Evolutionary conservation across 1,139 yeast genomes (phyloP).

Genomic region (Blastobotrys proliferans): DNA sequence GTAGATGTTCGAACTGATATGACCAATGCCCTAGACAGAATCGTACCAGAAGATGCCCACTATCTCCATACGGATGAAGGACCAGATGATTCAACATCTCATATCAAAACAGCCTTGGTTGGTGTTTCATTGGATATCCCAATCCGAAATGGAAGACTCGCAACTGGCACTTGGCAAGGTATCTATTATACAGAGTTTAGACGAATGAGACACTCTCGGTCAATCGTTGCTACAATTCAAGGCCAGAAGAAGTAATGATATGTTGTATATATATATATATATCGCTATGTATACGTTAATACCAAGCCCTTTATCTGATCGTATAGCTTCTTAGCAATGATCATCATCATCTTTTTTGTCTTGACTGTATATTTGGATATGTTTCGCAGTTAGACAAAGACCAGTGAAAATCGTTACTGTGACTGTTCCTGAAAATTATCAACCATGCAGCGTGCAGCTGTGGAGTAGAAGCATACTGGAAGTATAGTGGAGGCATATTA

Average conservation of each 20-base stretch:
- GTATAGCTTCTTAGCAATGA: too few relatives aligned
- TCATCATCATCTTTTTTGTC: too few relatives aligned
- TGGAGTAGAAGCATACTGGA: too few relatives aligned
- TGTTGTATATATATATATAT: too few relatives aligned
- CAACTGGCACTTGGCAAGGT: conserved; percentile 85
- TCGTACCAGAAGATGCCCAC: conserved; percentile 65
- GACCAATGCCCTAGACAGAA: conserved; percentile 55
- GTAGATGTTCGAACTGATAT: conserved; percentile 71
- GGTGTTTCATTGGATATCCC: conserved; percentile 69
- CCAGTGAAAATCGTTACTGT: background rate
- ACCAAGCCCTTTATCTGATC: too few relatives aligned
- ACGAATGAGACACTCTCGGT: conserved; percentile 56
- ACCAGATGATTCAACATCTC: conserved; percentile 82
- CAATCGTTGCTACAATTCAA: conserved; percentile 68
- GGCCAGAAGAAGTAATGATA: conserved; percentile 42
- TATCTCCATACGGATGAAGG: conserved; percentile 70
- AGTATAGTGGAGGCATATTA: too few relatives aligned
- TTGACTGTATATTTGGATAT: too few relatives aligned
- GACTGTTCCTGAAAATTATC: background rate
- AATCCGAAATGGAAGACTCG: conserved; percentile 60
- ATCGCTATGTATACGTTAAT: too few relatives aligned
- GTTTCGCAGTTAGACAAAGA: background rate
- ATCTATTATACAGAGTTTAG: conserved; percentile 73
- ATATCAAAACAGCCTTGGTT: conserved; percentile 59
- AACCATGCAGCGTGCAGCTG: too few relatives aligned